A percentile compares a stretch with the other conserved stretches of the same genome.
These are phyloP conservation scores for Suillus lakei DNA, from an alignment of 768 basidiomycete species.

Conservation along the genomic window DNA sequence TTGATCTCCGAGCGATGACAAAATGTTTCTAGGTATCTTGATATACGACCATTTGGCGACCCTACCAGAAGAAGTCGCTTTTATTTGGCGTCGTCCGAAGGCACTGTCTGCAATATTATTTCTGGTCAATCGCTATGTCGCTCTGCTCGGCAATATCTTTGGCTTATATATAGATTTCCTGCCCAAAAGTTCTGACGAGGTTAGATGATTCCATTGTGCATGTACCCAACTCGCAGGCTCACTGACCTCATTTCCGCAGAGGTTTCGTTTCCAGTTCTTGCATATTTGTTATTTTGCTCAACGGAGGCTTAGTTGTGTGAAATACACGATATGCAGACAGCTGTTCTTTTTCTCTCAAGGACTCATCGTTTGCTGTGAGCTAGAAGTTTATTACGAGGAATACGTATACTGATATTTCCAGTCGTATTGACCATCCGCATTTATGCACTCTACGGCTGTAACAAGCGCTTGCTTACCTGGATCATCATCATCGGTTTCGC, in stretches of 20 bases:
- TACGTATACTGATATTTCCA: neutral
- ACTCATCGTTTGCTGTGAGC: neutral
- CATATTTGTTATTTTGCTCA: neutral
- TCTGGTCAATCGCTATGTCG: conserved; percentile 54
- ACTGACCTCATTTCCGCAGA: neutral
- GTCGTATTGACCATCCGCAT: neutral
- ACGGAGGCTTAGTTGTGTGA: neutral
- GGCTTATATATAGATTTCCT: conserved; percentile 34
- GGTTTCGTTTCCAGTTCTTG: neutral
- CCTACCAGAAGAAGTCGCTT: conserved; percentile 41
- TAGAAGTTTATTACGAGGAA: neutral
- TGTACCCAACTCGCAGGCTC: neutral
- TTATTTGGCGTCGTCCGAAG: conserved; percentile 50
- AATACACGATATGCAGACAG: neutral
- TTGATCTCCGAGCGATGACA: neutral
- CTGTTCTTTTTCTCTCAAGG: neutral
- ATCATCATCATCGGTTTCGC: neutral
- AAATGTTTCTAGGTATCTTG: conserved; percentile 24
- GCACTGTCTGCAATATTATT: conserved; percentile 47
- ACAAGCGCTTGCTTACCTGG: neutral
- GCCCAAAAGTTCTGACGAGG: conserved; percentile 11
- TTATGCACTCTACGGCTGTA: neutral
- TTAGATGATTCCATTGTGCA: neutral
- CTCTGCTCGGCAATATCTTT: conserved; percentile 44
- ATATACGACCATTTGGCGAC: conserved; percentile 37